Base-by-base conservation (phyloP, 208 protist genomes). In the Leishmania lainsoni region DNA sequence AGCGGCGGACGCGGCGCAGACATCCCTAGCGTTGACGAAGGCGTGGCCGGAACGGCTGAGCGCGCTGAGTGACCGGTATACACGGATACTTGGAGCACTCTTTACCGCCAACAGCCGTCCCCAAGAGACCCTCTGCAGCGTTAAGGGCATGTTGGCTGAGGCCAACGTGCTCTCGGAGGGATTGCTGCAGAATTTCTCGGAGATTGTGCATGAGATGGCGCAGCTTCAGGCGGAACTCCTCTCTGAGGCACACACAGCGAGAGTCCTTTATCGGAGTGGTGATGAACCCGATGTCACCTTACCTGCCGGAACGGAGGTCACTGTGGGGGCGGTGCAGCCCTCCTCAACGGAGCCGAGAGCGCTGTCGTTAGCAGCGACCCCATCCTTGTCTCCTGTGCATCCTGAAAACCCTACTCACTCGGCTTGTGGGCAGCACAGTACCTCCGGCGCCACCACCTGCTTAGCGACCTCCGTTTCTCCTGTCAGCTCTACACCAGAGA, bases 61-160 rank as follows among this genome's bases (percentile, higher is more conserved):
- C 17, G 81, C 83, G 49, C 35, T 84, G 39, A 54, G 80, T 26
- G 9, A 17, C n/a, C 85, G 86, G 54, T 91, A 91, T 75, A 42
- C 86, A 26, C 81, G 68, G 16, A 81, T 88, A 54, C 76, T 93
- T 2, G 74, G 80, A 2, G 70, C 84, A 26, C 86, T 91, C 74
- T 70, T 82, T 71, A 39, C 75, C 63, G 81, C 83, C 63, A 82
- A 88, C 29, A 69, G 74, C 20, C 72, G 68, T 10, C 87, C 78
- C n/a, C n/a, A 81, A 26, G 82, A 82, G 10, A 85, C 80, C 29
- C 90, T 89, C 72, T 82, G 76, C 76, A 81, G 69, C 35, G 84
- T 86, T 35, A 83, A 80, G 26, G 78, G 78, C 32, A 88, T 87
- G 78, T 73, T 93, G 32, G 65, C 72, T 2, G 87, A 89, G 48